These are phyloP conservation scores for Globisporangium heterothallicum DNA, from an alignment of 352 stramenopile species.

Conservation along the genomic window DNA sequence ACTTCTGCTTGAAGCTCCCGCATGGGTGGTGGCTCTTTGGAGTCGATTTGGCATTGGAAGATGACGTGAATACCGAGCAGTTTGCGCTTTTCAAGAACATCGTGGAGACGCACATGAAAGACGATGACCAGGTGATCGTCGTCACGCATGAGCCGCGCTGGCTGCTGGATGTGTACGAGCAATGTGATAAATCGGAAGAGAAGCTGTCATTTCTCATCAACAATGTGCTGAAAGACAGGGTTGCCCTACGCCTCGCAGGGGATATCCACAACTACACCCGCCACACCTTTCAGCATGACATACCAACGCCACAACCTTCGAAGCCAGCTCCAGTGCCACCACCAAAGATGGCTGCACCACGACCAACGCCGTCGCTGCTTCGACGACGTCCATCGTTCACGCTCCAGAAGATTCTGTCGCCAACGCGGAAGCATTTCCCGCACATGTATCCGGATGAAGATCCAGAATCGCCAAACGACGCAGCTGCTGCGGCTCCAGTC, in stretches of 20 bases:
- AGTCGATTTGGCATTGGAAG: conserved; percentile 87
- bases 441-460: conserved; percentile 53
- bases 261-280: conserved; percentile 94
- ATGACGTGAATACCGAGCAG: conserved; percentile 92
- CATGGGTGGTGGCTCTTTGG: conserved; percentile 91
- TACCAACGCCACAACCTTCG: not conserved
- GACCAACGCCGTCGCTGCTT: not conserved
- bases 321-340: not conserved
- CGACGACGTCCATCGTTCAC: conserved; percentile 11
- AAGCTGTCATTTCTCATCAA: conserved; percentile 79
- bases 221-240: conserved; percentile 62
- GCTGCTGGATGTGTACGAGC: conserved; percentile 87
- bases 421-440: conserved; percentile 71
- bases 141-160: conserved; percentile 90
- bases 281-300: conserved; percentile 41
- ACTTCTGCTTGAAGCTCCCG: conserved; percentile 89
- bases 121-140: conserved; percentile 86
- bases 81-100: conserved; percentile 90
- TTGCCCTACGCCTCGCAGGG: conserved; percentile 78
- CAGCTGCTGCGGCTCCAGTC: not conserved
- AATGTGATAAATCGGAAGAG: conserved; percentile 58
- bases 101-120: conserved; percentile 63
- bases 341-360: conserved; percentile 14
- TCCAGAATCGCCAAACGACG: not conserved
- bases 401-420: conserved; percentile 24